Conservation (phyloP, 1,284 basidiomycete species). For the Anthracocystis panici-leucophaei region DNA sequence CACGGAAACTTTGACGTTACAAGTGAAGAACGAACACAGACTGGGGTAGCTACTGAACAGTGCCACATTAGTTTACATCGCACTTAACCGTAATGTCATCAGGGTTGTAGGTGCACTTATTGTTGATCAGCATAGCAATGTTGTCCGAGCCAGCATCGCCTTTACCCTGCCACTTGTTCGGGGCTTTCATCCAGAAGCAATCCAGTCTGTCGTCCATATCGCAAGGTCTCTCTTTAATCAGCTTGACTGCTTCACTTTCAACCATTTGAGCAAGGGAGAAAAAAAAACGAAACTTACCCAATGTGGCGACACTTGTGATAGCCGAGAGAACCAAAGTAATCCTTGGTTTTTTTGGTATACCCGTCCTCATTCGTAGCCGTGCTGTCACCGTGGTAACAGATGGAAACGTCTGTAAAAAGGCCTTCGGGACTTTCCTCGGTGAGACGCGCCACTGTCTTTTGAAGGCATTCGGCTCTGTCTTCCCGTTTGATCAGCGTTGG, state of each 20-base stretch:
- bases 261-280: too few relatives aligned
- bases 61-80: too few relatives aligned
- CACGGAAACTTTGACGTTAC: too few relatives aligned
- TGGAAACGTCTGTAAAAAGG: neutral
- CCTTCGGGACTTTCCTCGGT: neutral
- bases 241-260: neutral
- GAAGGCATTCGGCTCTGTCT: neutral
- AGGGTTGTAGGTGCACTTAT: neutral
- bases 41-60: too few relatives aligned
- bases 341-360: too few relatives aligned
- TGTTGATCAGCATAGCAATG: neutral
- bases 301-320: too few relatives aligned
- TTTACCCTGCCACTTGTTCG: neutral
- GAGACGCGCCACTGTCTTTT: neutral
- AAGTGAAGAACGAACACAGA: too few relatives aligned
- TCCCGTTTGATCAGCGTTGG: too few relatives aligned
- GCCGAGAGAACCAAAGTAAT: too few relatives aligned
- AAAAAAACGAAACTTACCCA: too few relatives aligned
- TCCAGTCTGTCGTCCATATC: neutral
- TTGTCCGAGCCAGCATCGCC: slow-evolving; percentile 13
- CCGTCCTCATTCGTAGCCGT: neutral
- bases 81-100: neutral
- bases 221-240: neutral
- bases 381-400: slow-evolving; percentile 4
- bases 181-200: slow-evolving; percentile 12